Evolutionary conservation across 1,139 yeast genomes (phyloP), one percentile per base, ranked within the genome.

Genomic region (Candida tropicalis): DNA sequence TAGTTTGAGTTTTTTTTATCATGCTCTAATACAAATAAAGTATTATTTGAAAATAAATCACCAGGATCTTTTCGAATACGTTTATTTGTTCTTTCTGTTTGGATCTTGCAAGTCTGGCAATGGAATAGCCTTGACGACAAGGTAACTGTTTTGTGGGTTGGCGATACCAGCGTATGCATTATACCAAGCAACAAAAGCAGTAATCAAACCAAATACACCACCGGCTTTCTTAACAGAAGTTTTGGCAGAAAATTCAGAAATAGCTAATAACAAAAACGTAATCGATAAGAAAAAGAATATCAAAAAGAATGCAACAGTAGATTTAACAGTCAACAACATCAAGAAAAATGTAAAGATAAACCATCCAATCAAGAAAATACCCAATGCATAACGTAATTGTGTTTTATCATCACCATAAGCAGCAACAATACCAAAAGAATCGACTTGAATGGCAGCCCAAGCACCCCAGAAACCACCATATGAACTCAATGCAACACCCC

Each of bases 161-260:
- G 95, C 87, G 43, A 89, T 64, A 81, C 96, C 96, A n/a, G 96
- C 95, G 55, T 80, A 87, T 5, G 96, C 96, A 62, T 87, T 87
- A 61, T 88, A 89, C 91, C 93, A 89, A 11, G 95, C 95, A 42
- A 80, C 62, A 54, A 86, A 79, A 1, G 96, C 87, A 31, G 91
- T 82, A 28, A 88, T 62, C n/a, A 89, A 59, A 33, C 96, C 97
- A 47, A 86, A 68, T 24, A 84, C 84, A 52, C 97, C 97, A 33
- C 82, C 96, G 16, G 93, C 95, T 56, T 72, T 81, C 47, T 75
- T 73, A 65, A 52, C 60, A 2, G 59, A 25, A 15, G 24, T 48
- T 8, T 59, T 55, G 33, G 58, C 59, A 3, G 47, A 54, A 49
- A 73, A 66, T 48, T 84, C 81, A 23, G 85, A 81, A 53, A 83